Evolutionary conservation across 352 stramenopile genomes (phyloP).

Genomic region (Phytophthora pini): DNA sequence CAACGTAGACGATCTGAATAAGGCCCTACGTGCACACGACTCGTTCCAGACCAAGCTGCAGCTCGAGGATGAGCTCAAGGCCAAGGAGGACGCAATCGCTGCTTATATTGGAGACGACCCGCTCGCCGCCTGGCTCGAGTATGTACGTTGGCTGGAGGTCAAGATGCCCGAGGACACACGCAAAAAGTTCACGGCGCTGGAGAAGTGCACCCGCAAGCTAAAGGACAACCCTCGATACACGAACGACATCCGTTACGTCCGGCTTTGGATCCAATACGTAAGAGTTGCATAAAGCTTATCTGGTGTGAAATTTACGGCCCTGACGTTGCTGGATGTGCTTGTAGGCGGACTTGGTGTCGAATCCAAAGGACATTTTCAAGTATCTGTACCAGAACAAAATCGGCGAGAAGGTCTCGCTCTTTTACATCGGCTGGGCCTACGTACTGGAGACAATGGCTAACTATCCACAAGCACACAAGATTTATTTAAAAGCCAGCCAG

Average conservation of each 20-base stretch:
- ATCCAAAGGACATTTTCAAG: slow-evolving; percentile 91
- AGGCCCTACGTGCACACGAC: slow-evolving; percentile 64
- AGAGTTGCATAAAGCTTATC: slow-evolving; percentile 18
- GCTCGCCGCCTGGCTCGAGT: slow-evolving; percentile 70
- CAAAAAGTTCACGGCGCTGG: slow-evolving; percentile 78
- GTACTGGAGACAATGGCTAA: slow-evolving; percentile 82
- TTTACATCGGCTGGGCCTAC: slow-evolving; percentile 89
- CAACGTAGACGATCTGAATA: slow-evolving; percentile 83
- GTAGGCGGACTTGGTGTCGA: slow-evolving; percentile 84
- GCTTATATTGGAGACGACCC: slow-evolving; percentile 71
- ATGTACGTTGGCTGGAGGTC: slow-evolving; percentile 81
- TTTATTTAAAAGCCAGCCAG: slow-evolving; percentile 86
- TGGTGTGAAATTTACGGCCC: neutral
- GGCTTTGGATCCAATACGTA: slow-evolving; percentile 91
- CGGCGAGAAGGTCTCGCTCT: slow-evolving; percentile 77
- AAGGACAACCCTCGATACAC: slow-evolving; percentile 70
- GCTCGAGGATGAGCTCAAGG: slow-evolving; percentile 60
- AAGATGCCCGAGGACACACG: slow-evolving; percentile 86
- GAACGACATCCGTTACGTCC: slow-evolving; percentile 84
- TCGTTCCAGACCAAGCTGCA: slow-evolving; percentile 69
- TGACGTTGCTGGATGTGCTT: slow-evolving; percentile 13
- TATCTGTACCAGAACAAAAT: slow-evolving; percentile 91
- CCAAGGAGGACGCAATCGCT: slow-evolving; percentile 53
- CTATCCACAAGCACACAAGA: slow-evolving; percentile 86
- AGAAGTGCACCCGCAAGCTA: slow-evolving; percentile 77